A percentile compares a stretch with the other conserved stretches of the same genome.
Conservation (phyloP, 2,329 filamentous ascomycete species). For the Grosmannia huntii region DNA sequence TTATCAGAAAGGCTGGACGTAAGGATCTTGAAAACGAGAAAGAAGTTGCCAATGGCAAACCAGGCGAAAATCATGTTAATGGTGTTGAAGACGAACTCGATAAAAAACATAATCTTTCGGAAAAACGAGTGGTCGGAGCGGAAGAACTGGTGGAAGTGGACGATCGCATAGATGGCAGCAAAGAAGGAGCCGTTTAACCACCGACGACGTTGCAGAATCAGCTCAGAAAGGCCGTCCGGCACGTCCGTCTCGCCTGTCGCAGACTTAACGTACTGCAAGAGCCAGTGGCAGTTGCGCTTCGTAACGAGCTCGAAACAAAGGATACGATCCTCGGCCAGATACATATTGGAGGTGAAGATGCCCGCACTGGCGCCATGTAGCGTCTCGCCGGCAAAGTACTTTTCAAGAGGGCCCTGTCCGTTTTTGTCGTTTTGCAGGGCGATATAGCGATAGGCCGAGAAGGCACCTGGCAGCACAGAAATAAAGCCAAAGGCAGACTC, state of each 20-base stretch:
- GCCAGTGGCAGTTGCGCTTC: slow-evolving; percentile 95
- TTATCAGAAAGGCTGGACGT: slow-evolving; percentile 67
- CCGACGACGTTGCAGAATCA: slow-evolving; percentile 88
- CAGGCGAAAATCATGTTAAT: slow-evolving; percentile 97
- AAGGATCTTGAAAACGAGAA: slow-evolving; percentile 94
- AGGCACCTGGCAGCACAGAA: slow-evolving; percentile 87
- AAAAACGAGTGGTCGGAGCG: slow-evolving; percentile 79
- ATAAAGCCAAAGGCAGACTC: slow-evolving; percentile 98
- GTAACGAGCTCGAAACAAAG: slow-evolving; percentile 96
- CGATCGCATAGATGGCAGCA: slow-evolving; percentile 86
- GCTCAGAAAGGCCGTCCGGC: slow-evolving; percentile 82
- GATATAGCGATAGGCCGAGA: slow-evolving; percentile 94
- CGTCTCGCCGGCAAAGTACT: slow-evolving; percentile 95
- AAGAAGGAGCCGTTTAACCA: slow-evolving; percentile 99
- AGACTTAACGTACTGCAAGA: slow-evolving; percentile 96
- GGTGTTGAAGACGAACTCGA: slow-evolving; percentile 91
- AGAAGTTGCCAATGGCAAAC: slow-evolving; percentile 98
- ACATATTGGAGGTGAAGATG: slow-evolving; percentile 99
- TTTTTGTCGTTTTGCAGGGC: slow-evolving; percentile 96
- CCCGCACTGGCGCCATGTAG: slow-evolving; percentile 87
- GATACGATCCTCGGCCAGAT: slow-evolving; percentile 95
- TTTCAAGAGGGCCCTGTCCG: slow-evolving; percentile 80
- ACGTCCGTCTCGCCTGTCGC: slow-evolving; percentile 95
- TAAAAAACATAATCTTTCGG: slow-evolving; percentile 76
- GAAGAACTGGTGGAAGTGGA: slow-evolving; percentile 94